Conservation (phyloP, 768 basidiomycete genomes). For the Suillus sp. region DNA sequence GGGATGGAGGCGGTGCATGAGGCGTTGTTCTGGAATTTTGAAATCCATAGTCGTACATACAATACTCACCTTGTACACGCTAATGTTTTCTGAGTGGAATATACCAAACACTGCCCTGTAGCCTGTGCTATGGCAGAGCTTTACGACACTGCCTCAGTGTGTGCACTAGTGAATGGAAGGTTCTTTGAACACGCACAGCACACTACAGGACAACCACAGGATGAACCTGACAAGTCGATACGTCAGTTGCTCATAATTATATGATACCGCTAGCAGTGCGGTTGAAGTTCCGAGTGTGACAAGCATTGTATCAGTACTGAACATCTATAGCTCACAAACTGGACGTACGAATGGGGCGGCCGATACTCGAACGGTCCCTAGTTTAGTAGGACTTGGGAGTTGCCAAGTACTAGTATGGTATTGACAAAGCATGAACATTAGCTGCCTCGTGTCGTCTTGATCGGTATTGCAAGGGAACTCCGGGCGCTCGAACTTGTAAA, state of each 20-base stretch:
- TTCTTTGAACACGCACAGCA: constrained; percentile 2
- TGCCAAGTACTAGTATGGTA: background rate
- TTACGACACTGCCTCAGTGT: background rate
- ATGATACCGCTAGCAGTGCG: background rate
- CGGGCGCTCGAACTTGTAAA: background rate
- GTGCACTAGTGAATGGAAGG: background rate
- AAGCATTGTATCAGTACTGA: background rate
- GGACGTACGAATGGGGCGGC: background rate
- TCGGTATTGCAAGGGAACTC: background rate
- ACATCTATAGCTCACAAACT: background rate
- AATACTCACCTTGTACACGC: background rate
- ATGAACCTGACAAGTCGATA: background rate
- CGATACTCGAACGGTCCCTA: background rate
- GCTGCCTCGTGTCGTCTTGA: background rate
- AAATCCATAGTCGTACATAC: background rate
- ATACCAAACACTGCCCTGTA: background rate
- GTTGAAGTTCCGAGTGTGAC: background rate
- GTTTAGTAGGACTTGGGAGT: background rate
- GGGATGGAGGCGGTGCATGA: too few relatives aligned
- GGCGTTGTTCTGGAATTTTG: background rate
- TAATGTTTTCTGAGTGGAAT: background rate
- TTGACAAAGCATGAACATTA: background rate
- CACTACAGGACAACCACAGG: background rate
- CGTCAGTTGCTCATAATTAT: background rate
- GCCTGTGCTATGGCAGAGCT: background rate